phyloP scores from a whole-genome alignment of 495 filamentous ascomycete genomes.

The Penicillium pancosmium region DNA sequence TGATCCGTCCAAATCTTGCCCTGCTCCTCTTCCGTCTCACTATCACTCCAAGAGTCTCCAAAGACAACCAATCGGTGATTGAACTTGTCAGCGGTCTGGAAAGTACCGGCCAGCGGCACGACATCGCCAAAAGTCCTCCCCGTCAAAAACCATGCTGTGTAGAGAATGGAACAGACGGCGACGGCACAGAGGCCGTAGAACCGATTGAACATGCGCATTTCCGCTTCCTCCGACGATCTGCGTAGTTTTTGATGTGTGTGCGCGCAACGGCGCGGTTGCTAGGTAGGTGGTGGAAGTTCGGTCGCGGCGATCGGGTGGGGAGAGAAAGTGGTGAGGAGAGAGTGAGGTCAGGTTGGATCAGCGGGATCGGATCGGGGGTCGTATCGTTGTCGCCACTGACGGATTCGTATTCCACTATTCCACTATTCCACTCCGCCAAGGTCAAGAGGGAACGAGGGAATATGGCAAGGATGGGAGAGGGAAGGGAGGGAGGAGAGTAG shows the following conservation, averaged over 20 bases:
- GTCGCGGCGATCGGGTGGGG: background rate
- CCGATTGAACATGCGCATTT: constrained; percentile 37
- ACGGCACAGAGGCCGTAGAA: constrained; percentile 39
- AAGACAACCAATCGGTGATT: constrained; percentile 49
- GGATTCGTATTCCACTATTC: background rate
- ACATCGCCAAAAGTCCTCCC: constrained; percentile 32
- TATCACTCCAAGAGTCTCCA: constrained; percentile 55
- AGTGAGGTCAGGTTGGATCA: background rate
- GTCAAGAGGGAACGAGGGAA: too few species aligned
- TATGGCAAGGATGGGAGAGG: too few species aligned
- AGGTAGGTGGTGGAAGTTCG: background rate
- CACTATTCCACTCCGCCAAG: too few species aligned
- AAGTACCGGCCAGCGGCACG: constrained; percentile 23
- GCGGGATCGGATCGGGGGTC: background rate
- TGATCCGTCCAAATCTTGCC: constrained; percentile 49
- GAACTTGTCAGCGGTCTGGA: constrained; percentile 28
- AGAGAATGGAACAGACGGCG: constrained; percentile 37
- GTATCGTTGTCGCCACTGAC: background rate
- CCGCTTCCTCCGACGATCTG: too few species aligned
- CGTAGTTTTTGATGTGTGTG: background rate
- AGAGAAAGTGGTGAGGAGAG: background rate
- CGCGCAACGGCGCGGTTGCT: background rate
- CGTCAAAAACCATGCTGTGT: constrained; percentile 37
- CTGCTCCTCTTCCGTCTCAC: constrained; percentile 38
- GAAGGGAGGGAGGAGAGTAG: too few species aligned